Base-by-base conservation (phyloP, 768 basidiomycete genomes). In the Dentipellis sp. region DNA sequence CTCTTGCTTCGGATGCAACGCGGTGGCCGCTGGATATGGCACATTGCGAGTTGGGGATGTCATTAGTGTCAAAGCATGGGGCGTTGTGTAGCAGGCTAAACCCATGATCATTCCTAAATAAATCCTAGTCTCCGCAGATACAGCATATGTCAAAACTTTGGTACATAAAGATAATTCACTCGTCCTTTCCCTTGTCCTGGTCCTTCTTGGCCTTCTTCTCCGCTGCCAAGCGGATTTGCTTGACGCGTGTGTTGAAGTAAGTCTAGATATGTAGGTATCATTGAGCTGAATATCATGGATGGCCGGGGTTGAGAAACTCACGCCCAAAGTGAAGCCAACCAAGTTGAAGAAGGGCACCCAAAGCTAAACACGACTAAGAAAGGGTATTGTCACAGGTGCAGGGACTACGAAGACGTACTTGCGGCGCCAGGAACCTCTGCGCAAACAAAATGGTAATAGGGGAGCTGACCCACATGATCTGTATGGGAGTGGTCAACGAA, bases 321-420 rank as follows among this genome's bases (percentile, higher is more conserved):
- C 90, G 19, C 90, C 90, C 11, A 90, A 74, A 19, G 81, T 67
- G 66, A 94, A 91, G 66, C 84, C 81, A 42, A 94, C 72, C 37
- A 78, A 63, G 67, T 84, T 91, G 78, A 94, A 93, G 74, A 88
- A 94, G 9, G 88, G 87, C 0, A 88, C 87, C 91, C 91, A 92
- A 46, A 91, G 75, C 86, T 90, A 53, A 21, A 47, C 12, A 47
- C 42, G 38, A 14, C 46, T 22, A 40, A 40, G 8, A 17, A 3
- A 38, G 6, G 17, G 22, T n/a, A 17, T 11, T 11, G 21, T 54
- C 19, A 50, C 9, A 52, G 42, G 16, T 17, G 37, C 51, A 6
- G 9, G 37, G 39, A 35, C 16, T 49, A 45, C 7, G 3, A 35
- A 21, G 21, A 63, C 78, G 55, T 59, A 87, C 87, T 68, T 91